Percentiles rank a stretch among this genome's conserved stretches.
Conservation (phyloP, 805 yeast genomes). For the Kluyveromyces lactis region DNA sequence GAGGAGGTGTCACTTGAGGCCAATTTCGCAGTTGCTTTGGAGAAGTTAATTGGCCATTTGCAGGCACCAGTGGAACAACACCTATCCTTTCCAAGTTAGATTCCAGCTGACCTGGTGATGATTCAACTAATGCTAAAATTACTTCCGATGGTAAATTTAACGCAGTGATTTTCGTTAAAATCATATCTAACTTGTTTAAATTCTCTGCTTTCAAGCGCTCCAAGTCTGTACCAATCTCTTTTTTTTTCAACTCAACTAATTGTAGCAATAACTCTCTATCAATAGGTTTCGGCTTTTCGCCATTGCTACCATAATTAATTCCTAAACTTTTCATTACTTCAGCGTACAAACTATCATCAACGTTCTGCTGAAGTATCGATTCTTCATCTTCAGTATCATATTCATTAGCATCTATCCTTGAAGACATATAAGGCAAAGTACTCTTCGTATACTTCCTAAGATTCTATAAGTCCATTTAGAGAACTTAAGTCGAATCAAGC, state of each 20-base stretch:
- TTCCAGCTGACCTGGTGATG: background rate
- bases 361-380: conserved; percentile 1
- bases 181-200: background rate
- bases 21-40: background rate
- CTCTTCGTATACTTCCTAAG: too few relatives aligned
- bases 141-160: conserved; percentile 2
- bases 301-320: background rate
- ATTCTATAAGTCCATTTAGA: too few relatives aligned
- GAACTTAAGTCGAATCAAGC: too few relatives aligned
- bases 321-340: conserved; percentile 1
- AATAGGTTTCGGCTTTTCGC: background rate
- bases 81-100: background rate
- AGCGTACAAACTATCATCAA: background rate
- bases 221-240: background rate
- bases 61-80: background rate
- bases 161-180: conserved; percentile 1
- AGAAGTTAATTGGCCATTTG: background rate
- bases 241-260: conserved; percentile 1
- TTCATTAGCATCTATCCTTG: background rate
- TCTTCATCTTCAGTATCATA: conserved; percentile 5
- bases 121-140: background rate
- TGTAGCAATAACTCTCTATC: background rate
- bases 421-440: background rate
- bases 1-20: conserved; percentile 1
- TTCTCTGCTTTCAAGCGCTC: conserved; percentile 1